Evolutionary conservation across 306 rosid genomes (phyloP), one percentile per base, ranked within the genome.

Genomic region (Cicer bijugum): DNA sequence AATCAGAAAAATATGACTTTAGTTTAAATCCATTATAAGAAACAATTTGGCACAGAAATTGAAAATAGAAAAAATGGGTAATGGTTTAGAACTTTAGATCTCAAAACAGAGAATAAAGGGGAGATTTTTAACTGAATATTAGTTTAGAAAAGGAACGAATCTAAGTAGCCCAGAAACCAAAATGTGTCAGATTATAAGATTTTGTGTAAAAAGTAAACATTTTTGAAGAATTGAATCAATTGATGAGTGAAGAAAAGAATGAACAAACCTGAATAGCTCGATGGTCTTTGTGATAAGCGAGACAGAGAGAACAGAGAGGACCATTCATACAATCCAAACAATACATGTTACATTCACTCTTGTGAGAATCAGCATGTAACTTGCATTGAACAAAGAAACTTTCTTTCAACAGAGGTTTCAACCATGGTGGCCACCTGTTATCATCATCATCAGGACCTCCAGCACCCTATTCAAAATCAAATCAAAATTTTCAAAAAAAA

Each of bases 351-450:
- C 99, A 95, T 85, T 95, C 99, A 5, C 97, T 91, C 83, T 91
- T 95, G 86, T 91, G 99, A 0, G 97, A 91, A 81, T 91, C 97
- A 5, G 89, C 96, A 50, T 95, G 99, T 7, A 78, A 60, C 82
- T 90, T 86, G 91, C 99, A 95, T 79, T 88, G 99, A 86, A 87
- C 99, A 69, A 95, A 95, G 86, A 95, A 95, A 76, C 70, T 82
- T 77, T 95, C 99, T 51, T 63, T 78, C 1, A 95, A 89, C 45
- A 95, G 82, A 65, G 99, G 97, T 71, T 87, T 90, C 92, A 95
- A 82, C 99, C 99, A 95, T 72, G 99, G 99, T 28, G 99, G 99
- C 99, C 99, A 95, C 85, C 93, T 84, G 58, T 80, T 82, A 60
- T 90, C 96, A 55, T 90, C 95, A 5, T 91, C 99, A 15, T 86